Base-by-base conservation (phyloP, 2,329 filamentous ascomycete species). In the Trichophaea hybrida region DNA sequence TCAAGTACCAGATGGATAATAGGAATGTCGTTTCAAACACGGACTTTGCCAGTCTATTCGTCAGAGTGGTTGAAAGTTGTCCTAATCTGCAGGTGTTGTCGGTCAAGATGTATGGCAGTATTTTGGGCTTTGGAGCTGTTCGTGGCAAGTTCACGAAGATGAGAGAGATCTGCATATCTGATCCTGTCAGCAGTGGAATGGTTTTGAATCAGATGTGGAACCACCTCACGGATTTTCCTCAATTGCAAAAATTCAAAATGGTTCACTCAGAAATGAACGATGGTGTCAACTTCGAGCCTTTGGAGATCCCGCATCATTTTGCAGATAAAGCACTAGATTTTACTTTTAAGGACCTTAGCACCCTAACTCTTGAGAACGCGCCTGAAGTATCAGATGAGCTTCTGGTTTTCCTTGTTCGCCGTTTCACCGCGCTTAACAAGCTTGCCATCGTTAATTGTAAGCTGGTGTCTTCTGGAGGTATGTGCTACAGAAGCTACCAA, bases 391-490 rank as follows among this genome's bases (percentile, higher is more conserved):
- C 61, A 31, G 59, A 65, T 51, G 55, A 34, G 38, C 54, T 62
- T 12, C 55, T 65, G 12, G 38, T 51, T 8, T 4, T 49, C 35
- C 48, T 65, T 43, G 48, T 55, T 37, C 55, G 46, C 44, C 55
- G 52, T 34, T 46, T 65, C 12, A 43, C 43, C 17, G 55, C 57
- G 7, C 55, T 65, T 51, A 62, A 57, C 15, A 59, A 61, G 24
- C 55, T 65, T 15, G 54, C 58, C 31, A 56, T 65, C 44, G 44
- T 64, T 32, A 61, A 65, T 51, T 65, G 63, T 13, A 64, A 64
- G 50, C 44, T 65, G 50, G 63, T 65, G 57, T 64, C 63, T 15
- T 64, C 63, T 17, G 55, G 49, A 51, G 63, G 63, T 65, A 56
- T 17, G 34, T 54, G 5, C 4, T 32, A 38, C 24, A 40, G n/a